Evolutionary conservation across 1,139 yeast species (phyloP), one percentile per base, ranked within the genome.

Genomic region (Zhuliangozyma parablackwelliae): DNA sequence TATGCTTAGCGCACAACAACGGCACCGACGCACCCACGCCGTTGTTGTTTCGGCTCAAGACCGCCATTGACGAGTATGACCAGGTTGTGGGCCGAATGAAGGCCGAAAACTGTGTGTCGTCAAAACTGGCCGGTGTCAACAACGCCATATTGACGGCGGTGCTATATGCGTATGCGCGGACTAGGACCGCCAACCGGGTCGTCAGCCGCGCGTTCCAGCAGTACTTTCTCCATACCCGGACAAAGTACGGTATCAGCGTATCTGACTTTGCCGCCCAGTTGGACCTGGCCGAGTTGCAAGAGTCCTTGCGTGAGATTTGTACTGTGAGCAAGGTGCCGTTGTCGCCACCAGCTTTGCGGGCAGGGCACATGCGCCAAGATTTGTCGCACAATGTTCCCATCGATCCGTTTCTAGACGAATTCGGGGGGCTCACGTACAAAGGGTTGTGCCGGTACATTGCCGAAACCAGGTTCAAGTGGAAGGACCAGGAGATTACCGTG

Each of bases 361-460:
- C 16, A 16, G n/a, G n/a, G n/a, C n/a, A n/a, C n/a, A 16, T 3
- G 4, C 16, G 16, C 4, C 16, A 3, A 16, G 16, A 16, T 16
- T 16, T 16, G 16, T 16, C 16, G 16, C 16, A 4, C 16, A 28
- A 29, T 10, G 30, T 34, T 1, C 38, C 50, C 1, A 48, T 59
- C 6, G 53, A 47, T 2, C 20, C 36, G 2, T 54, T 44, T 28
- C 45, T 42, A 33, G 50, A 52, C 30, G 42, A 42, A 7, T 46
- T 46, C 30, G 59, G 59, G 5, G 45, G 49, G 21, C 34, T 58
- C 10, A 51, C 51, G 25, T 54, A 50, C 30, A 42, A 45, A 1
- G 42, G 42, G 1, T 39, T 61, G 9, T 57, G 65, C 37, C 21
- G 38, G 2, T 61, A 56, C 38, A 56, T 63, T 9, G 39, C 46